phyloP scores from a whole-genome alignment of 2,329 filamentous ascomycete species.

The Phyllosticta capitalensis region DNA sequence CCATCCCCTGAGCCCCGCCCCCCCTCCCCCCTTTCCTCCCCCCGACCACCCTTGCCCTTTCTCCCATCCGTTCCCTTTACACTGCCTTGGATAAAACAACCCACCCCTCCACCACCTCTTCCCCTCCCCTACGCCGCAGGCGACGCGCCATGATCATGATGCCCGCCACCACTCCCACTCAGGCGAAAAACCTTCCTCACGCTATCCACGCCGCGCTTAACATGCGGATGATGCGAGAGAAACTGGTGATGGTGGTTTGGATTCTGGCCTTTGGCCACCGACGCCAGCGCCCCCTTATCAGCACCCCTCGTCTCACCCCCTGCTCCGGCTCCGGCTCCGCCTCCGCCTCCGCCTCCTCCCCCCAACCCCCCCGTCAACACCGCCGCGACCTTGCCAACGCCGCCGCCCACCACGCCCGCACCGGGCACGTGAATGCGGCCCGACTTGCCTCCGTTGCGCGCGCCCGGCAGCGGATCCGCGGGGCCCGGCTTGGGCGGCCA shows the following conservation, averaged over 20 bases:
- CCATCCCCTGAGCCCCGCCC: no score
- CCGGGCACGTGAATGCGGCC: conserved; percentile 24
- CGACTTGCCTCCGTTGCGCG: conserved; percentile 14
- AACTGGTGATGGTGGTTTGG: conserved; percentile 17
- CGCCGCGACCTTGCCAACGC: conserved; percentile 3
- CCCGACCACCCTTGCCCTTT: no score
- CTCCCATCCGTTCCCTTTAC: no score
- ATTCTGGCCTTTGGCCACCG: neutral
- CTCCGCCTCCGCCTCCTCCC: neutral
- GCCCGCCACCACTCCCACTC: conserved; percentile 13
- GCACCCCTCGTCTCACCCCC: conserved; percentile 10
- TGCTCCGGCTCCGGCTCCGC: conserved; percentile 8
- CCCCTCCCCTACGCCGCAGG: neutral
- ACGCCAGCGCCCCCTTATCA: conserved; percentile 9
- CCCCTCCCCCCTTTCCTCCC: no score
- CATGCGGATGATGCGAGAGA: conserved; percentile 28
- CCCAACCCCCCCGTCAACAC: conserved; percentile 6
- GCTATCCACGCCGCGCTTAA: conserved; percentile 36
- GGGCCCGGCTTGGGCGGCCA: conserved; percentile 65
- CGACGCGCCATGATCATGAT: neutral
- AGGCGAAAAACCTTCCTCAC: conserved; percentile 36
- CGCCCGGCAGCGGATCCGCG: conserved; percentile 32
- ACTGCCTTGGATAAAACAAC: no score
- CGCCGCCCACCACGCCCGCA: conserved; percentile 10
- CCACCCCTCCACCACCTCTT: no score